Percentiles rank a stretch among this genome's conserved stretches.
These are phyloP conservation scores for Xylariaceae sp. DNA, from an alignment of 2,329 filamentous ascomycete genomes.

Conservation along the genomic window DNA sequence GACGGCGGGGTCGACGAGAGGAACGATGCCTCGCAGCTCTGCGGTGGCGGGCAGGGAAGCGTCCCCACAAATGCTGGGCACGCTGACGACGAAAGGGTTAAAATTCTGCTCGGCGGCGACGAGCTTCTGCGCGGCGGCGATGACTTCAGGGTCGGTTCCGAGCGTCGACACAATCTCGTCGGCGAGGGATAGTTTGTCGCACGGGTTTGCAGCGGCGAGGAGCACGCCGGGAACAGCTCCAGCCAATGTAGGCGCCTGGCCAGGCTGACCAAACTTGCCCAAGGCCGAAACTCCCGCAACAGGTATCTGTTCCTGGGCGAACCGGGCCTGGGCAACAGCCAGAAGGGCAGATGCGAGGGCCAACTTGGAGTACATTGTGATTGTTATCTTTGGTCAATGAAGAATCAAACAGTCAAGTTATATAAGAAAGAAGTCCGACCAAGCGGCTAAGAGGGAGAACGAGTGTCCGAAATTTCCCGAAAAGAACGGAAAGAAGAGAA, in stretches of 20 bases:
- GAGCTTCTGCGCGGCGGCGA: slow-evolving; percentile 56
- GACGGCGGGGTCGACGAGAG: slow-evolving; percentile 61
- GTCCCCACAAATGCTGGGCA: slow-evolving; percentile 60
- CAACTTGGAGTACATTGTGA: slow-evolving; percentile 39
- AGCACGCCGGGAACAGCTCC: slow-evolving; percentile 57
- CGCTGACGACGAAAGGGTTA: slow-evolving; percentile 57
- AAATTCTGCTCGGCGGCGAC: slow-evolving; percentile 69
- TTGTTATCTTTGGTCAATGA: neutral
- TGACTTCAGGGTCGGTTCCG: slow-evolving; percentile 52
- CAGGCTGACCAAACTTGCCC: slow-evolving; percentile 49
- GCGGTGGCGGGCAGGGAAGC: slow-evolving; percentile 54
- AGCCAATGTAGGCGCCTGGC: slow-evolving; percentile 58
- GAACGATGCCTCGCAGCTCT: slow-evolving; percentile 60
- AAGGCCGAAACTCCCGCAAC: slow-evolving; percentile 51
- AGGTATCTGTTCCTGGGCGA: slow-evolving; percentile 58
- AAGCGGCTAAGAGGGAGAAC: slow-evolving; percentile 26
- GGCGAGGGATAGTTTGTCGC: slow-evolving; percentile 59
- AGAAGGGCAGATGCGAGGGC: slow-evolving; percentile 37
- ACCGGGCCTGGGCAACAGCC: slow-evolving; percentile 48
- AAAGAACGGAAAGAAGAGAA: slow-evolving; percentile 31
- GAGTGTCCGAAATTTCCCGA: too few relatives aligned
- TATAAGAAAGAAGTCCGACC: slow-evolving; percentile 28
- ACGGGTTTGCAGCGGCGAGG: slow-evolving; percentile 60
- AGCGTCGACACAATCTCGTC: slow-evolving; percentile 59
- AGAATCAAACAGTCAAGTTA: slow-evolving; percentile 17